Evolutionary conservation across 2,329 filamentous ascomycete species (phyloP).

Genomic region (Neocatenulostroma microsporum): DNA sequence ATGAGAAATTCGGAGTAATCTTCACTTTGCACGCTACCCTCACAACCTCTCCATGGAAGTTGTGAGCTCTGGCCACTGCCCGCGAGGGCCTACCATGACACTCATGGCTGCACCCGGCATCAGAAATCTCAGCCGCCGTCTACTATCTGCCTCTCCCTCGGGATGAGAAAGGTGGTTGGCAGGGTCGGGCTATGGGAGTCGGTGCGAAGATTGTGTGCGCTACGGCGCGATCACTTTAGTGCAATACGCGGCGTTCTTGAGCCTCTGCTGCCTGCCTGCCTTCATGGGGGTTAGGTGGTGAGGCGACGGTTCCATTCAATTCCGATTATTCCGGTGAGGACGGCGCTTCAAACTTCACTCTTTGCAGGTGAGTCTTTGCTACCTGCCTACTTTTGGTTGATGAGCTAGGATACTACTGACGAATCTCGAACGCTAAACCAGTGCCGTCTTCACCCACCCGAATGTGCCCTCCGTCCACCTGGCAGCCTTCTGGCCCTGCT

Average conservation of each 20-base stretch:
- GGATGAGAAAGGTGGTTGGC: constrained; percentile 4
- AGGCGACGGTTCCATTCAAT: constrained; percentile 66
- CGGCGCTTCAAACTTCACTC: constrained; percentile 56
- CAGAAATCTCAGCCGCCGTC: constrained; percentile 72
- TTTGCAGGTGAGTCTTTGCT: constrained; percentile 20
- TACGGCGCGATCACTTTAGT: constrained; percentile 62
- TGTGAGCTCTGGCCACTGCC: constrained; percentile 52
- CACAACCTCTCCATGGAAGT: constrained; percentile 12
- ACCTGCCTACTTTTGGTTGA: background rate
- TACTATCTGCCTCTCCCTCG: constrained; percentile 4
- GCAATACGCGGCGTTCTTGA: constrained; percentile 81
- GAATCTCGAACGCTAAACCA: background rate
- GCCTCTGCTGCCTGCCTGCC: constrained; percentile 20
- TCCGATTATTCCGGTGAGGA: constrained; percentile 83
- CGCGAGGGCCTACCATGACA: constrained; percentile 78
- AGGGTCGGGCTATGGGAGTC: constrained; percentile 67
- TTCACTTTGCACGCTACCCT: constrained; percentile 46
- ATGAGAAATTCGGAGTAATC: constrained; percentile 99
- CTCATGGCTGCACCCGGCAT: constrained; percentile 80
- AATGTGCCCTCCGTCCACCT: no score
- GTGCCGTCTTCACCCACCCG: no score
- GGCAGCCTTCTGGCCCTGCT: no score
- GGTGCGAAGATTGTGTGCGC: constrained; percentile 82
- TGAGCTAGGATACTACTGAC: constrained; percentile 14
- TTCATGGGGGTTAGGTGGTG: constrained; percentile 28